Conservation (phyloP, 805 yeast genomes). For the Lachancea dasiensis region DNA sequence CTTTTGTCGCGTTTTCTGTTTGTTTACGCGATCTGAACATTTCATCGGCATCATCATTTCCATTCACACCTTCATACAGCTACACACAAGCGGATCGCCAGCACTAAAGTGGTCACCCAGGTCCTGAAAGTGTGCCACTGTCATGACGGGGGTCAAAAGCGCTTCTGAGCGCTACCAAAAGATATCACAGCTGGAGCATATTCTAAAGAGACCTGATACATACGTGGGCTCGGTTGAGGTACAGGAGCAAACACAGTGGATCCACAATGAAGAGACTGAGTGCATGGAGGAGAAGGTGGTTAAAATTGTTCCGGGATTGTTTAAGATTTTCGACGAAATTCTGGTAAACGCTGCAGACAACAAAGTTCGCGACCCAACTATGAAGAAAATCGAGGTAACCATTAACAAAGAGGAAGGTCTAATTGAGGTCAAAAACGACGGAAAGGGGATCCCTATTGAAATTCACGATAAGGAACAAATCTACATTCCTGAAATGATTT, state of each 20-base stretch:
- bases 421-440: constrained; percentile 84
- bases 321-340: constrained; percentile 95
- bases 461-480: constrained; percentile 87
- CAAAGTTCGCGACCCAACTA: constrained; percentile 86
- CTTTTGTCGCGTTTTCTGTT: constrained; percentile 1
- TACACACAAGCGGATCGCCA: not conserved
- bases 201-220: constrained; percentile 94
- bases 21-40: too few relatives aligned
- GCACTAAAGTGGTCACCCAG: not conserved
- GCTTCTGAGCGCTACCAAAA: constrained; percentile 81
- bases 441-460: constrained; percentile 92
- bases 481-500: constrained; percentile 92
- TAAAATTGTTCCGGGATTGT: constrained; percentile 88
- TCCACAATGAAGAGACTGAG: constrained; percentile 59
- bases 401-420: constrained; percentile 70
- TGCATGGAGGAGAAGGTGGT: constrained; percentile 58
- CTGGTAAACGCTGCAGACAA: constrained; percentile 98
- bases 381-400: constrained; percentile 80
- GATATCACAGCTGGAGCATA: constrained; percentile 92
- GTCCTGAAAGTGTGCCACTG: not conserved
- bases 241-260: constrained; percentile 78
- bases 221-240: constrained; percentile 93
- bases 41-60: not conserved
- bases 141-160: constrained; percentile 29
- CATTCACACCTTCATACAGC: not conserved